These are phyloP conservation scores for Albophoma yamanashiensis DNA, from an alignment of 2,329 filamentous ascomycete genomes.

Conservation along the genomic window DNA sequence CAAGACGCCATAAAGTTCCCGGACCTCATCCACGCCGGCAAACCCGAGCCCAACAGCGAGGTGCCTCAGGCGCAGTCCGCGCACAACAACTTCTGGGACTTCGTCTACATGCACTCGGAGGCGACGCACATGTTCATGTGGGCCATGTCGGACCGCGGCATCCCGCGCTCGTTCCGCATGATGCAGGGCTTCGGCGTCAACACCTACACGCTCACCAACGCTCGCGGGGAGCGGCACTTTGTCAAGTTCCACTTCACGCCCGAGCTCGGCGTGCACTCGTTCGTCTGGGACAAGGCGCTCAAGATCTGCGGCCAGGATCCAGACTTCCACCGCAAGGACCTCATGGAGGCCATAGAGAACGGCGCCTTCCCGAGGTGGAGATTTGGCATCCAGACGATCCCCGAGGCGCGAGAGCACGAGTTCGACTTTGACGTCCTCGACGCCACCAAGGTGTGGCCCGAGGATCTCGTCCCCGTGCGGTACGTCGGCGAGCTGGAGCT, in stretches of 20 bases:
- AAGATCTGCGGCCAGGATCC: conserved; percentile 67
- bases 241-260: conserved; percentile 73
- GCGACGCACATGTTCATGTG: conserved; percentile 73
- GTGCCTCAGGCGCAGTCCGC: conserved; percentile 61
- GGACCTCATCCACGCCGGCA: conserved; percentile 54
- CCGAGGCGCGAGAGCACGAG: conserved; percentile 40
- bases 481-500: conserved; percentile 74
- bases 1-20: conserved; percentile 58
- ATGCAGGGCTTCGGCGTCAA: conserved; percentile 84
- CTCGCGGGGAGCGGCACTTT: conserved; percentile 57
- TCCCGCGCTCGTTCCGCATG: conserved; percentile 68
- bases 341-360: conserved; percentile 62
- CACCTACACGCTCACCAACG: conserved; percentile 60
- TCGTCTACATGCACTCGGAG: conserved; percentile 51
- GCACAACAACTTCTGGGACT: conserved; percentile 73
- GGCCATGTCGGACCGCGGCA: conserved; percentile 64
- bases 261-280: conserved; percentile 62
- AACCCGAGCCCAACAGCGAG: conserved; percentile 66
- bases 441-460: conserved; percentile 78
- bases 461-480: conserved; percentile 62
- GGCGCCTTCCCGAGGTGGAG: conserved; percentile 68
- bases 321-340: conserved; percentile 72
- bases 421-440: conserved; percentile 84
- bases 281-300: conserved; percentile 71
- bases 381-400: conserved; percentile 68